phyloP scores from a whole-genome alignment of 1,139 yeast species.

The Taphrina betulina region DNA sequence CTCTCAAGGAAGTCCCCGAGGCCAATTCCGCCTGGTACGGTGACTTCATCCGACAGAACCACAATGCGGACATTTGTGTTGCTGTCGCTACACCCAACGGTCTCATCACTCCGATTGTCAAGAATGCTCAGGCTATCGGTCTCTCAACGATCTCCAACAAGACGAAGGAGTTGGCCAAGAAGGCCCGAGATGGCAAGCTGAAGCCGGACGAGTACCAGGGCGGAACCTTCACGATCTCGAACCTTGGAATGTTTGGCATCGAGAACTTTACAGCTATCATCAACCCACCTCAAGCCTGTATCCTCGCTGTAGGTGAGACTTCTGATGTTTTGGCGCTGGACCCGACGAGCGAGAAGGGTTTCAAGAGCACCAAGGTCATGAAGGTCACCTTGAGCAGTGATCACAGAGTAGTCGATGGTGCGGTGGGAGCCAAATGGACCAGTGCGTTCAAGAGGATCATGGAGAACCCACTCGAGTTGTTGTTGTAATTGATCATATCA shows the following conservation, averaged over 20 bases:
- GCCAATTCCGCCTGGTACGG: constrained; percentile 94
- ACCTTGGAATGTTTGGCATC: constrained; percentile 97
- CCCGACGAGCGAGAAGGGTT: constrained; percentile 83
- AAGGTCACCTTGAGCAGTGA: constrained; percentile 95
- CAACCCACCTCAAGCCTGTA: constrained; percentile 96
- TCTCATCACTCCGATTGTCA: constrained; percentile 90
- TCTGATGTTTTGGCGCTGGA: constrained; percentile 94
- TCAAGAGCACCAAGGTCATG: constrained; percentile 86
- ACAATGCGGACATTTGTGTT: constrained; percentile 90
- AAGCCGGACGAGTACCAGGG: constrained; percentile 97
- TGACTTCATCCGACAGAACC: constrained; percentile 82
- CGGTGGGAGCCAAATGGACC: constrained; percentile 95
- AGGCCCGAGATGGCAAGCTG: constrained; percentile 91
- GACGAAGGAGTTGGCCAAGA: constrained; percentile 90
- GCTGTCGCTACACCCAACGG: constrained; percentile 99
- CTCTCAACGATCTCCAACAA: constrained; percentile 74
- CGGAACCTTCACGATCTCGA: constrained; percentile 96
- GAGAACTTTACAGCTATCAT: constrained; percentile 89
- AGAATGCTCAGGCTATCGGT: constrained; percentile 83
- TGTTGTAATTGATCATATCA: too few relatives aligned
- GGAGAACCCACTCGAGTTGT: constrained; percentile 93
- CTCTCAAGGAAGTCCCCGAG: constrained; percentile 86
- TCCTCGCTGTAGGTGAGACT: constrained; percentile 89
- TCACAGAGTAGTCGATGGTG: constrained; percentile 97
- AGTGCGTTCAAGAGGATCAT: constrained; percentile 84